Conservation (phyloP, 345 rosid species). For the Citrus glauca region DNA sequence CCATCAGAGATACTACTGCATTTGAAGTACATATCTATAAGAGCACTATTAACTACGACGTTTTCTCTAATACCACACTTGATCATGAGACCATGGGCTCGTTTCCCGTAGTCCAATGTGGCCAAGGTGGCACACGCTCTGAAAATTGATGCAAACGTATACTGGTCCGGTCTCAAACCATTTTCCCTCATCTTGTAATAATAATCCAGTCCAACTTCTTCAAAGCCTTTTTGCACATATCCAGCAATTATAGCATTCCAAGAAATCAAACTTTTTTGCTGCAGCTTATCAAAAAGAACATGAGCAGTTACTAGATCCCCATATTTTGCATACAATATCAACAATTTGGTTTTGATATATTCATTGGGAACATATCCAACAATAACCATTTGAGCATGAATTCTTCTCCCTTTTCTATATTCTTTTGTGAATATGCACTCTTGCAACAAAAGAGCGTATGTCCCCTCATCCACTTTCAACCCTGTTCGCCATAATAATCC, state of each 20-base stretch:
- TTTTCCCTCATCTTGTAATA: constrained; percentile 48
- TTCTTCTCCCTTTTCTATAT: constrained; percentile 41
- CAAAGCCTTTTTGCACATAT: constrained; percentile 51
- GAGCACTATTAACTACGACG: constrained; percentile 57
- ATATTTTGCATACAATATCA: constrained; percentile 53
- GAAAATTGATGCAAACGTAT: constrained; percentile 73
- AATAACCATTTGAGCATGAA: constrained; percentile 70
- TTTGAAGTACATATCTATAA: constrained; percentile 74
- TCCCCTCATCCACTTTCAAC: constrained; percentile 30
- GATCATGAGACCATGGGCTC: constrained; percentile 52
- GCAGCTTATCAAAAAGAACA: constrained; percentile 33
- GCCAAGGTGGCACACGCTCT: constrained; percentile 61
- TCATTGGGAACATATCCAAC: constrained; percentile 42
- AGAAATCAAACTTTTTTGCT: constrained; percentile 30
- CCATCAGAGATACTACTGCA: constrained; percentile 59
- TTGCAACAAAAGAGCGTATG: constrained; percentile 57
- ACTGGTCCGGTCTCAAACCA: constrained; percentile 48
- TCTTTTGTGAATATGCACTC: constrained; percentile 56
- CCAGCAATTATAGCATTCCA: constrained; percentile 65
- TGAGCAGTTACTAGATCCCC: constrained; percentile 47
- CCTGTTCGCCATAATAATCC: constrained; percentile 45
- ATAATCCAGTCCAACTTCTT: constrained; percentile 35
- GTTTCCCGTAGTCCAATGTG: constrained; percentile 55
- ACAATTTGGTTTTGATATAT: constrained; percentile 53
- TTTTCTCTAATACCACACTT: constrained; percentile 44